phyloP scores from a whole-genome alignment of 202 grass and related monocot species.

The Hordeum pubiflorum region DNA sequence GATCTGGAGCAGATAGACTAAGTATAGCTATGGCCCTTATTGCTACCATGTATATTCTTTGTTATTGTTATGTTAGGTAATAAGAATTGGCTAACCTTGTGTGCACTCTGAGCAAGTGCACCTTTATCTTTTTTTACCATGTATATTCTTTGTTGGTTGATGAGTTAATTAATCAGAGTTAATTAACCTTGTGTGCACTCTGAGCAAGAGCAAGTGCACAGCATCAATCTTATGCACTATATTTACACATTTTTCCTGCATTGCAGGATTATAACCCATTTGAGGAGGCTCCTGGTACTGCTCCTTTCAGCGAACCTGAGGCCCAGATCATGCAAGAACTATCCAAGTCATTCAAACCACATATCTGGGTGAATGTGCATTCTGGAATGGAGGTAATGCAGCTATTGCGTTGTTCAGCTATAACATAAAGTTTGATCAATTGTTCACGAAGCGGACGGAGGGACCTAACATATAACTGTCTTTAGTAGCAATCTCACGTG shows the following conservation, averaged over 20 bases:
- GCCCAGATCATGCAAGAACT: constrained; percentile 86
- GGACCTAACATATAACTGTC: neutral
- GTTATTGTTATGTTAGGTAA: neutral
- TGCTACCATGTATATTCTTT: neutral
- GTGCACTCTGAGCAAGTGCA: neutral
- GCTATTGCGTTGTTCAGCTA: neutral
- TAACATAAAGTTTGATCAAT: neutral
- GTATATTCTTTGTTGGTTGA: constrained; percentile 2
- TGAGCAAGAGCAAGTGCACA: too few species aligned
- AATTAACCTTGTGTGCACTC: neutral
- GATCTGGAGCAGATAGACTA: neutral
- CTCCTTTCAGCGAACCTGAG: constrained; percentile 93
- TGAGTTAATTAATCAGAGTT: neutral
- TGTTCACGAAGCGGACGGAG: neutral
- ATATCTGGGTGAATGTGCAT: constrained; percentile 97
- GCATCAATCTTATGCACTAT: neutral
- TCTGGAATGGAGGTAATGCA: constrained; percentile 92
- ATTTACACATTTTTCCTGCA: constrained; percentile 18
- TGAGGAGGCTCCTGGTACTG: constrained; percentile 78
- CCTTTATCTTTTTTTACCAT: constrained; percentile 3
- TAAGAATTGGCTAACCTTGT: neutral
- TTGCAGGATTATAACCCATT: constrained; percentile 91
- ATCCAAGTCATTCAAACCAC: constrained; percentile 80
- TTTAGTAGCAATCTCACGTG: neutral
- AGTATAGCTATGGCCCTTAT: neutral